Conservation (phyloP, 345 rosid species). For the Brassica incana region DNA sequence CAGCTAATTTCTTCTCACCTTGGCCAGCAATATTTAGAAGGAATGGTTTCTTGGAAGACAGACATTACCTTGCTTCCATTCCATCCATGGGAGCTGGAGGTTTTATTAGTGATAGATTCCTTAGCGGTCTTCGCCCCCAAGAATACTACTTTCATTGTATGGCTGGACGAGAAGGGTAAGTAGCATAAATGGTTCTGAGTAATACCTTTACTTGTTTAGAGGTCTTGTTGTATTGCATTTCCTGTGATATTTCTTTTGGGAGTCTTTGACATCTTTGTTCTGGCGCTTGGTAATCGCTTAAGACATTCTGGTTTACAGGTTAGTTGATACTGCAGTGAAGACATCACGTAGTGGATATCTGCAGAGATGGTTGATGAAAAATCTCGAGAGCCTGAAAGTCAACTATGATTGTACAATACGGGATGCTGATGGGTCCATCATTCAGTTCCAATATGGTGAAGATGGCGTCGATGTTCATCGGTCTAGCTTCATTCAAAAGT, state of each 20-base stretch:
- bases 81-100: conserved; percentile 95
- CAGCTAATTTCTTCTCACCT: conserved; percentile 96
- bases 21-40: conserved; percentile 99
- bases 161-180: conserved; percentile 99
- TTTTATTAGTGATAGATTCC: conserved; percentile 88
- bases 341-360: conserved; percentile 99
- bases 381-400: conserved; percentile 89
- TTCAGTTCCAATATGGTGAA: conserved; percentile 94
- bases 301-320: conserved; percentile 49
- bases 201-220: no score
- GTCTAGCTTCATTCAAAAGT: conserved; percentile 74
- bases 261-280: conserved; percentile 4
- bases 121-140: conserved; percentile 97
- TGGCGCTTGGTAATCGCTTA: conserved; percentile 2
- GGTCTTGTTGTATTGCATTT: not conserved
- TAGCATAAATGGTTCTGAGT: not conserved
- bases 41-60: conserved; percentile 91
- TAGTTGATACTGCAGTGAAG: conserved; percentile 97
- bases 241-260: not conserved
- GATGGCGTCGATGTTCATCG: conserved; percentile 96
- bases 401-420: conserved; percentile 92
- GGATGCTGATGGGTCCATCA: conserved; percentile 89
- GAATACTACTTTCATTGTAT: conserved; percentile 98
- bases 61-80: conserved; percentile 88
- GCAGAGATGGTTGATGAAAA: conserved; percentile 94